phyloP scores from a whole-genome alignment of 306 rosid genomes.

The Rosa rugosa region DNA sequence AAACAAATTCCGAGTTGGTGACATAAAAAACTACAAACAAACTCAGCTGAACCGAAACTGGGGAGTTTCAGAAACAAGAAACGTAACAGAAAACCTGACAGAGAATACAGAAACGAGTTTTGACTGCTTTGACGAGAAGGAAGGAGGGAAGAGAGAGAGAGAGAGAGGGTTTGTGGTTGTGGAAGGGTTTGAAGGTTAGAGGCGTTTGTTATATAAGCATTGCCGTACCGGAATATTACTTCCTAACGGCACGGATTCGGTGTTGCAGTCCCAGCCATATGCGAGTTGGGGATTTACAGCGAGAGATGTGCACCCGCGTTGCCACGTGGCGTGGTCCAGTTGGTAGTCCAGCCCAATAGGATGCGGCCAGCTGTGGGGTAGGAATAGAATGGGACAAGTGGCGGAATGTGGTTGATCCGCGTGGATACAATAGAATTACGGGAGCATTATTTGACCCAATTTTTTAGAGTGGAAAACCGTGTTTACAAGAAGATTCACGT shows the following conservation, averaged over 20 bases:
- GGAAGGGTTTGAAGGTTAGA: background rate
- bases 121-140: background rate
- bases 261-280: background rate
- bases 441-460: too few species aligned
- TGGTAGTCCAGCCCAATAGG: background rate
- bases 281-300: background rate
- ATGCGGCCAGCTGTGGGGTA: background rate
- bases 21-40: slow-evolving; percentile 53
- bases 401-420: background rate
- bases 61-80: background rate
- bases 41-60: background rate
- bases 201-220: background rate
- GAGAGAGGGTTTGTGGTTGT: background rate
- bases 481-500: too few species aligned
- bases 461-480: too few species aligned
- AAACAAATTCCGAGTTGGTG: slow-evolving; percentile 40
- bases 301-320: background rate
- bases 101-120: background rate
- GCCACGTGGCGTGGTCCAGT: background rate
- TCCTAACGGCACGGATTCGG: background rate
- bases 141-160: background rate
- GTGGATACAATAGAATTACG: too few species aligned
- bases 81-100: background rate
- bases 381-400: background rate
- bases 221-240: background rate